phyloP scores from a whole-genome alignment of 352 stramenopile species.

The Sclerospora graminicola region DNA sequence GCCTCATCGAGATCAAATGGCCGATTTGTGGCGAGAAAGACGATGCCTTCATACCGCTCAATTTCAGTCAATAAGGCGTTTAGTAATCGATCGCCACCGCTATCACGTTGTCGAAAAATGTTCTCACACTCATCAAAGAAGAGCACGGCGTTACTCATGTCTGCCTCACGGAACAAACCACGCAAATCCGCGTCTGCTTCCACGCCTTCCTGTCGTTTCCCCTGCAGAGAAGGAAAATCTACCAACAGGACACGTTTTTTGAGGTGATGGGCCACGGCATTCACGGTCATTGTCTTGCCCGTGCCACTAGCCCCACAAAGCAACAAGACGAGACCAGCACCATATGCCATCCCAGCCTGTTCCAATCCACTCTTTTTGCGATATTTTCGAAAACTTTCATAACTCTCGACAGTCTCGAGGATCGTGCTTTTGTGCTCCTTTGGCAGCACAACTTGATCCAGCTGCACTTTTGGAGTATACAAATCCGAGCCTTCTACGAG shows the following conservation, averaged over 20 bases:
- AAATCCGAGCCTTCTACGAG: slow-evolving; percentile 82
- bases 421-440: slow-evolving; percentile 79
- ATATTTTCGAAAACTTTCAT: slow-evolving; percentile 70
- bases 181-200: slow-evolving; percentile 74
- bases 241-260: slow-evolving; percentile 84
- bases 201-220: slow-evolving; percentile 64
- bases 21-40: slow-evolving; percentile 84
- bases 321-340: slow-evolving; percentile 66
- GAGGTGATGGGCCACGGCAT: slow-evolving; percentile 75
- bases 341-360: slow-evolving; percentile 63
- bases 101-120: slow-evolving; percentile 81
- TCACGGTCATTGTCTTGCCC: slow-evolving; percentile 89
- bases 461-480: slow-evolving; percentile 73
- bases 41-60: slow-evolving; percentile 81
- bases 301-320: slow-evolving; percentile 77
- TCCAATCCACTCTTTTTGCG: slow-evolving; percentile 72
- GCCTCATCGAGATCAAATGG: slow-evolving; percentile 84
- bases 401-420: slow-evolving; percentile 71
- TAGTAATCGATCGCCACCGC: slow-evolving; percentile 63
- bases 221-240: slow-evolving; percentile 79
- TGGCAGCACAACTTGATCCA: slow-evolving; percentile 79
- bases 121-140: slow-evolving; percentile 88
- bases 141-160: slow-evolving; percentile 85
- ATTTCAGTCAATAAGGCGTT: slow-evolving; percentile 85
- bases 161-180: slow-evolving; percentile 76